Conservation (phyloP, 2,329 filamentous ascomycete genomes). For the Cladosporium cucumerinum region DNA sequence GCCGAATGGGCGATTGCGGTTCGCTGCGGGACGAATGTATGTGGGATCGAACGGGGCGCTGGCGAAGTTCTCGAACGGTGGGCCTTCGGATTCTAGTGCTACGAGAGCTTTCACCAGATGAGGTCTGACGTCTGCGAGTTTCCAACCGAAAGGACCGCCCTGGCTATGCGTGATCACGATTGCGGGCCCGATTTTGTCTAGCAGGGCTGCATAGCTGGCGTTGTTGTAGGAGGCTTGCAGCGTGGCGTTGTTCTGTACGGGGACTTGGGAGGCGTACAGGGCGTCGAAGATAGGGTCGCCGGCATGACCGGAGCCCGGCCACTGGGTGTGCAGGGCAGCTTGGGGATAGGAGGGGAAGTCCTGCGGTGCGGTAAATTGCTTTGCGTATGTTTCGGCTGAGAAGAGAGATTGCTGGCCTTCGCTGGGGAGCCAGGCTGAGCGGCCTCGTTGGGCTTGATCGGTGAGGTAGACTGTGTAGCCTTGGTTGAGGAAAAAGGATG, state of each 20-base stretch:
- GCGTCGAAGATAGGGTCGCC: constrained; percentile 50
- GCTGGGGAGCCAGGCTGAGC: constrained; percentile 23
- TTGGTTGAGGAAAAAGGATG: constrained; percentile 44
- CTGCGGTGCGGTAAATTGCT: constrained; percentile 36
- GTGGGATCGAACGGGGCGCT: constrained; percentile 21
- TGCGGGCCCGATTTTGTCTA: constrained; percentile 43
- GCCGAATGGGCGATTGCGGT: constrained; percentile 30
- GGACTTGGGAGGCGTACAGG: constrained; percentile 46
- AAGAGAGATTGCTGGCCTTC: constrained; percentile 19
- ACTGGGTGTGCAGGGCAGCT: constrained; percentile 44
- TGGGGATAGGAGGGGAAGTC: constrained; percentile 42
- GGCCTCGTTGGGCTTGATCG: constrained; percentile 40
- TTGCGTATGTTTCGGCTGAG: constrained; percentile 32
- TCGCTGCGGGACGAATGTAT: constrained; percentile 15
- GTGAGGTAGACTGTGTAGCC: constrained; percentile 48
- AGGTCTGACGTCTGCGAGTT: constrained; percentile 48
- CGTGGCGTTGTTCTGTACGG: constrained; percentile 35
- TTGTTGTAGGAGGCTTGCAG: constrained; percentile 29
- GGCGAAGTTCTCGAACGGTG: constrained; percentile 43
- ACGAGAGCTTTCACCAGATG: constrained; percentile 49
- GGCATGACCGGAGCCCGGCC: constrained; percentile 36
- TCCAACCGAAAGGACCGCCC: constrained; percentile 46
- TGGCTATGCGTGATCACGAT: constrained; percentile 52
- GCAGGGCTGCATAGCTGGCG: constrained; percentile 32
- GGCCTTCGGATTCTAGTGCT: constrained; percentile 53